These are phyloP conservation scores for Plectosphaerella plurivora DNA, from an alignment of 2,329 filamentous ascomycete genomes.

Conservation along the genomic window DNA sequence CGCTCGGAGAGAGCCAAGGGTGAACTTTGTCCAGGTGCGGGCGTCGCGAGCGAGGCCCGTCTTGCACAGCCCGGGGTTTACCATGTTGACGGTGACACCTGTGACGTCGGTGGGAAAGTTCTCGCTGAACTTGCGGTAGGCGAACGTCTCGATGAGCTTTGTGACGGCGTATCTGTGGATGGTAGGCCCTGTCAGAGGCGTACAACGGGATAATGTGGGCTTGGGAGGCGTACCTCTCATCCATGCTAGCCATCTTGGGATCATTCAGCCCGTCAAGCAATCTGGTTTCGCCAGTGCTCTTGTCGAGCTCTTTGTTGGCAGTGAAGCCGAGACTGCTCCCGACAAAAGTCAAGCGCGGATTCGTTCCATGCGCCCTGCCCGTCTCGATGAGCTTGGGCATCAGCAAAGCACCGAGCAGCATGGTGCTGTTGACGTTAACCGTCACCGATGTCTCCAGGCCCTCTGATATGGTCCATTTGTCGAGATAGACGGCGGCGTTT, in stretches of 20 bases:
- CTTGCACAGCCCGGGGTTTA: conserved; percentile 24
- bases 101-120: conserved; percentile 17
- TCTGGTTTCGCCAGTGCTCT: neutral
- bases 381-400: conserved; percentile 18
- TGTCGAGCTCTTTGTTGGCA: conserved; percentile 12
- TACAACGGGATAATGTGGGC: neutral
- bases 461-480: conserved; percentile 22
- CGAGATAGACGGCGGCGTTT: conserved; percentile 22
- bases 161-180: conserved; percentile 18
- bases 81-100: conserved; percentile 23
- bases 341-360: conserved; percentile 18
- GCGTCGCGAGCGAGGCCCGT: conserved; percentile 11
- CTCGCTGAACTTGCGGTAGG: conserved; percentile 18
- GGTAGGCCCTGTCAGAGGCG: neutral
- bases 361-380: conserved; percentile 13
- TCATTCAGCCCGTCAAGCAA: neutral
- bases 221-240: neutral
- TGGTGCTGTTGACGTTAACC: conserved; percentile 17
- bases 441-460: conserved; percentile 41
- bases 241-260: neutral
- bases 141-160: conserved; percentile 22
- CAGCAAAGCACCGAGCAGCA: conserved; percentile 14
- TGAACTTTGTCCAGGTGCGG: neutral
- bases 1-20: neutral
- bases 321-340: conserved; percentile 5